Evolutionary conservation across 257 asterid species (phyloP).

Genomic region (Scutellaria galericulata): DNA sequence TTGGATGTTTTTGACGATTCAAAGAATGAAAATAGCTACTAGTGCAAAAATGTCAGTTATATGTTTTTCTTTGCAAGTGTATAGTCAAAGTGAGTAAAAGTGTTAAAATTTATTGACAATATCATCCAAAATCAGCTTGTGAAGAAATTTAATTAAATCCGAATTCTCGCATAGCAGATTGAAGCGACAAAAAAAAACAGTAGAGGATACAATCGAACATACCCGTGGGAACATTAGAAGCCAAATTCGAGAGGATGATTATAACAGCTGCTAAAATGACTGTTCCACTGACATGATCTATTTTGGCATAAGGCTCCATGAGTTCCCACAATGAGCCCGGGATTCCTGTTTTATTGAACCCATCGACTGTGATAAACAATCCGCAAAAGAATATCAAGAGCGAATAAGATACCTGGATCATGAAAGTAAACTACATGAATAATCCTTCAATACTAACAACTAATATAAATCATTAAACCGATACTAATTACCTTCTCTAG

Average conservation of each 20-base stretch:
- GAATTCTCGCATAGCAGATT: background rate
- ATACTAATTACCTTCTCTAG: conserved; percentile 66
- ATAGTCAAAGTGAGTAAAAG: too few species aligned
- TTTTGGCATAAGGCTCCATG: conserved; percentile 80
- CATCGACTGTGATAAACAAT: conserved; percentile 86
- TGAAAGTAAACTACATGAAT: background rate
- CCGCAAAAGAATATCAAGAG: conserved; percentile 94
- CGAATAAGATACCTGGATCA: conserved; percentile 86
- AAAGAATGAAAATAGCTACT: too few species aligned
- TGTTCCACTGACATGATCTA: conserved; percentile 60
- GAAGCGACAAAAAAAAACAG: background rate
- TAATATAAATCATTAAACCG: background rate
- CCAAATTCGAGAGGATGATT: conserved; percentile 80
- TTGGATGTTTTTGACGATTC: too few species aligned
- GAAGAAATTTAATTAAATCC: background rate
- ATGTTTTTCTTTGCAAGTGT: background rate
- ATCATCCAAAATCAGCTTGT: too few species aligned
- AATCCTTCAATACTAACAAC: background rate
- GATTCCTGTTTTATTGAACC: conserved; percentile 85
- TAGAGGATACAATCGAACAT: background rate
- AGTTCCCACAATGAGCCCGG: conserved; percentile 85
- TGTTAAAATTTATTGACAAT: too few species aligned
- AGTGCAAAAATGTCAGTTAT: too few species aligned
- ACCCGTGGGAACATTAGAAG: conserved; percentile 99
- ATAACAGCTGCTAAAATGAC: conserved; percentile 75